phyloP scores from a whole-genome alignment of 257 asterid species.

The Solanum chiquidenum region DNA sequence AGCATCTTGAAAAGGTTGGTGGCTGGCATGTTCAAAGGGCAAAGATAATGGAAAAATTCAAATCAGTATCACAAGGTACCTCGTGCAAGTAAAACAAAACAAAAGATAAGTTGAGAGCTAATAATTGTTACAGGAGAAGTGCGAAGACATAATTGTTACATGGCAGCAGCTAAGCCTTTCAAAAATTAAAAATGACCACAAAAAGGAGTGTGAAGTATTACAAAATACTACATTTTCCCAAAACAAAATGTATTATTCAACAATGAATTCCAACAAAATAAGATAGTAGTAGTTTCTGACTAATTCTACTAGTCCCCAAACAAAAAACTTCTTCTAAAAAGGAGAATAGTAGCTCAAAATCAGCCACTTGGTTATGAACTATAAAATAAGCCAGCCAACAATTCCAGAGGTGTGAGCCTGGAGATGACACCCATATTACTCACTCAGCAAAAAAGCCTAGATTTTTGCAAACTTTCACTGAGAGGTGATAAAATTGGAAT shows the following conservation, averaged over 20 bases:
- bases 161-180: not conserved
- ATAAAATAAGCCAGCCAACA: too few relatives aligned
- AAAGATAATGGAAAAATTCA: not conserved
- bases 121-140: not conserved
- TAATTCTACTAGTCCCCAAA: too few relatives aligned
- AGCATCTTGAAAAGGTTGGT: constrained; percentile 33
- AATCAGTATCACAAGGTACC: not conserved
- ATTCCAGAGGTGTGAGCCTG: too few relatives aligned
- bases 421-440: too few relatives aligned
- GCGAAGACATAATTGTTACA: not conserved
- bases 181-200: not conserved
- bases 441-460: not conserved
- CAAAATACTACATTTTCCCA: not conserved
- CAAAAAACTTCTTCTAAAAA: too few relatives aligned
- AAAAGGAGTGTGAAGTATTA: not conserved
- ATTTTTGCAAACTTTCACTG: not conserved
- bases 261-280: too few relatives aligned
- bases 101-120: not conserved
- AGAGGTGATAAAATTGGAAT: not conserved
- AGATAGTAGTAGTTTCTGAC: too few relatives aligned
- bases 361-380: too few relatives aligned
- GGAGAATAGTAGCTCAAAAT: too few relatives aligned
- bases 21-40: constrained; percentile 10
- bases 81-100: not conserved
- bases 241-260: not conserved